These are phyloP conservation scores for Phalaenopsis aphrodite DNA, from an alignment of 106 monocot species.

Conservation along the genomic window DNA sequence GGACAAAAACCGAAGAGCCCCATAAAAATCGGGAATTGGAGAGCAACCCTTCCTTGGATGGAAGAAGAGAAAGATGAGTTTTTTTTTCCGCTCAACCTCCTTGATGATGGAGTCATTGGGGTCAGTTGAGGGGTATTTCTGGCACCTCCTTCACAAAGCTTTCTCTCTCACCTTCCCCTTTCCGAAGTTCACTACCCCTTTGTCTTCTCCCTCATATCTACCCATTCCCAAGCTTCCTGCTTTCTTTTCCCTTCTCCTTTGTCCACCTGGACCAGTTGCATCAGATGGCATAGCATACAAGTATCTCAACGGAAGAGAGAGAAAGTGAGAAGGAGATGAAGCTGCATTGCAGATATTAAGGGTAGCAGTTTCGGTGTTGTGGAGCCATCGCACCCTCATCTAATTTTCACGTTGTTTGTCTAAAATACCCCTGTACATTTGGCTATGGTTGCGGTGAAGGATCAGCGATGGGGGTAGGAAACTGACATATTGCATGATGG, in stretches of 20 bases:
- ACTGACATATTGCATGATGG: too few species aligned
- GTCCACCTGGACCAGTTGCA: background rate
- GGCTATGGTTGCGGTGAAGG: too few species aligned
- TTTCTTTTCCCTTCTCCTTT: background rate
- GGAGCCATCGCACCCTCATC: background rate
- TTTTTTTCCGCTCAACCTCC: background rate
- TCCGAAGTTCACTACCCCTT: background rate
- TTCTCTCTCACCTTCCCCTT: background rate
- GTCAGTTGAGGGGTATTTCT: background rate
- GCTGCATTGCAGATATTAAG: background rate
- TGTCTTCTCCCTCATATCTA: background rate
- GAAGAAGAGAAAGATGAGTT: background rate
- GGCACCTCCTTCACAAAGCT: background rate
- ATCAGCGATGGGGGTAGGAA: too few species aligned
- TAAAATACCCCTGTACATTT: too few species aligned
- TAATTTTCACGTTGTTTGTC: background rate
- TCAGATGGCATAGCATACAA: background rate
- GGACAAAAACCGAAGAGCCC: background rate
- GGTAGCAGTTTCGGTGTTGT: background rate
- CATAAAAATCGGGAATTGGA: constrained; percentile 3
- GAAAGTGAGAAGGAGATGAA: background rate
- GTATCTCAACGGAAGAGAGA: background rate
- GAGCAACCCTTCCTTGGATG: background rate
- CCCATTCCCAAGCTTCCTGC: too few species aligned
- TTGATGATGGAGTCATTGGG: constrained; percentile 4